These are phyloP conservation scores for Meredithiella fracta DNA, from an alignment of 2,329 filamentous ascomycete species.

Conservation along the genomic window DNA sequence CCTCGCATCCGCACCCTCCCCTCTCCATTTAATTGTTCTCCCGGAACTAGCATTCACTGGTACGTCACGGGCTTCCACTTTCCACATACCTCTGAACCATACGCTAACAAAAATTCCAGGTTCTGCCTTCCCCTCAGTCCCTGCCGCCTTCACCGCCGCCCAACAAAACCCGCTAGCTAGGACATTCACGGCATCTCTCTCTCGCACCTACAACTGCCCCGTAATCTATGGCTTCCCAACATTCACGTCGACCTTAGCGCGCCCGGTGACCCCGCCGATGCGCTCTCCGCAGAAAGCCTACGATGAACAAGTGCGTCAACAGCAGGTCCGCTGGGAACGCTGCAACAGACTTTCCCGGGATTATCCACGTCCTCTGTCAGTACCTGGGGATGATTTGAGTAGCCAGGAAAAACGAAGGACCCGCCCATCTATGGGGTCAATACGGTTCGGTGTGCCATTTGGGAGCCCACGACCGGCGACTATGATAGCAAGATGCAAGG, in stretches of 20 bases:
- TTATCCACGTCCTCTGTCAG: too few species aligned
- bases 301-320: slow-evolving; percentile 17
- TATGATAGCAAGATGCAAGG: too few species aligned
- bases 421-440: too few species aligned
- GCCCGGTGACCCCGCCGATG: neutral
- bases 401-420: too few species aligned
- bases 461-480: too few species aligned
- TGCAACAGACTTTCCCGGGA: slow-evolving; percentile 31
- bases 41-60: slow-evolving; percentile 47
- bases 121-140: neutral
- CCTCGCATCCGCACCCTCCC: slow-evolving; percentile 48
- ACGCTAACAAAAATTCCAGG: too few species aligned
- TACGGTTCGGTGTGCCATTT: too few species aligned
- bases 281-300: neutral
- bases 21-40: slow-evolving; percentile 46
- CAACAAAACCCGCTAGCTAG: neutral
- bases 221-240: slow-evolving; percentile 53
- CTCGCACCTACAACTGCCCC: slow-evolving; percentile 41
- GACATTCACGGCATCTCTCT: slow-evolving; percentile 20
- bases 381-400: too few species aligned
- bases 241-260: too few species aligned
- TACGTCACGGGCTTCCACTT: too few species aligned
- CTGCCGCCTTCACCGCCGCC: neutral
- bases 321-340: slow-evolving; percentile 31
- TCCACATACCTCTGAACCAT: too few species aligned